Evolutionary conservation across 2,329 filamentous ascomycete species (phyloP), one percentile per base, ranked within the genome.

Genomic region (Colletotrichum graminicola): DNA sequence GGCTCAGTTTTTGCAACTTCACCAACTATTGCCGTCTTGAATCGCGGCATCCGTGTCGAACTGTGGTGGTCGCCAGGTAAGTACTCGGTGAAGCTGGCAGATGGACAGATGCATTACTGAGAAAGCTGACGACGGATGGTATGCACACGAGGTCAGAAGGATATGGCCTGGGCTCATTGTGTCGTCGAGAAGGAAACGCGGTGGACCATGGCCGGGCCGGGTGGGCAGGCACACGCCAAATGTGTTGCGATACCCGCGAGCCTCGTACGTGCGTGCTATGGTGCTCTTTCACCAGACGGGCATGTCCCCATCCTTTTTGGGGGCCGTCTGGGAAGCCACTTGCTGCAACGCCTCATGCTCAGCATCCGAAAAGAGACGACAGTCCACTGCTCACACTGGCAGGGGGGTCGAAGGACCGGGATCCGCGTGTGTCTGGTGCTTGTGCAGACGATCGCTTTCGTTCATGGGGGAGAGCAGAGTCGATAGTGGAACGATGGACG

Each of bases 231-330:
- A 43, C 41, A 21, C 16, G 18, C 41, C 41, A 43, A 43, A 43
- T 43, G 41, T 43, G 41, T 43, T 12, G 41, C 41, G 41, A 43
- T 43, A 21, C 41, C 41, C 41, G 18, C 41, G 41, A 43, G 41
- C 11, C 8, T 21, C 18, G 21, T 14, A 45, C 3, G 5, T 12
- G 7, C 10, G 45, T 45, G 6, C 3, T 11, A n/a, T 1, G n/a
- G 18, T 41, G n/a, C 47, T 62, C 23, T 66, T 34, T 18, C 36
- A 34, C 10, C 36, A 8, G 34, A 3, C 34, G 23, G 45, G 45
- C 41, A 23, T 51, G 45, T 49, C 51, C 36, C 68, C 65, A 63
- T 59, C 43, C n/a, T 51, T 68, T 54, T 71, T 68, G 68, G 68
- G 68, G 65, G 68, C 65, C 29, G 65, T 39, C 36, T 55, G 51